phyloP scores from a whole-genome alignment of 495 filamentous ascomycete species.

The Podospora sp. region DNA sequence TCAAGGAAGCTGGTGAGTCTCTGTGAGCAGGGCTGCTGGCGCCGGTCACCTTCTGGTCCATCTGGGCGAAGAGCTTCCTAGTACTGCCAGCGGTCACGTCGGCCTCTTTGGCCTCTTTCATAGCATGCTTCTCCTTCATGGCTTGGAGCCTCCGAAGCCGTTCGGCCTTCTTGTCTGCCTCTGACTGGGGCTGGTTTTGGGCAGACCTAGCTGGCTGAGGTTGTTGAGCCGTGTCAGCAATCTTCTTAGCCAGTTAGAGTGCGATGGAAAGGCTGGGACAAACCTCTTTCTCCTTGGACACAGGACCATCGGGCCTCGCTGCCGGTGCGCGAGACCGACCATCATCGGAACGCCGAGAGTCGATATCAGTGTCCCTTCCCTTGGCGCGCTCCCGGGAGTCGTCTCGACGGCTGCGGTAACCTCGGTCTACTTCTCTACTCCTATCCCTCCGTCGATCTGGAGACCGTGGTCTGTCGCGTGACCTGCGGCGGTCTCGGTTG shows the following conservation, averaged over 20 bases:
- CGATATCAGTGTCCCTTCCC: conserved; percentile 55
- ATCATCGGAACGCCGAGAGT: conserved; percentile 66
- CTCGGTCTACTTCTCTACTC: conserved; percentile 65
- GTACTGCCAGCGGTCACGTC: conserved; percentile 65
- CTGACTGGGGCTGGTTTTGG: conserved; percentile 59
- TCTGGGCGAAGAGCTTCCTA: conserved; percentile 70
- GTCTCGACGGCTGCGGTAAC: conserved; percentile 76
- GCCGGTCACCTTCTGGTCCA: conserved; percentile 68
- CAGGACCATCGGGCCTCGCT: conserved; percentile 62
- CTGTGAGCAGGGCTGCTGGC: conserved; percentile 56
- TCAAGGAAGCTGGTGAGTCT: conserved; percentile 59
- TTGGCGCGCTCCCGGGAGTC: conserved; percentile 73
- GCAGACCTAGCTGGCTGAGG: conserved; percentile 54
- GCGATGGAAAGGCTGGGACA: conserved; percentile 21
- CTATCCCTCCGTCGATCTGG: conserved; percentile 45
- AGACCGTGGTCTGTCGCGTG: conserved; percentile 59
- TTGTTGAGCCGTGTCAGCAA: conserved; percentile 24
- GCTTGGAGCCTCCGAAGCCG: conserved; percentile 81
- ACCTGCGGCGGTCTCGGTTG: conserved; percentile 52
- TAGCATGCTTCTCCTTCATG: conserved; percentile 88
- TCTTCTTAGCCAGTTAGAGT: background rate
- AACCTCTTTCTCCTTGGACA: conserved; percentile 55
- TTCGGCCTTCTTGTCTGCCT: conserved; percentile 84
- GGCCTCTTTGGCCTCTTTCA: conserved; percentile 76
- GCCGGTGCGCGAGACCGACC: conserved; percentile 68